Conservation (phyloP, 148 eudicot species). For the Pharnaceum exiguum region DNA sequence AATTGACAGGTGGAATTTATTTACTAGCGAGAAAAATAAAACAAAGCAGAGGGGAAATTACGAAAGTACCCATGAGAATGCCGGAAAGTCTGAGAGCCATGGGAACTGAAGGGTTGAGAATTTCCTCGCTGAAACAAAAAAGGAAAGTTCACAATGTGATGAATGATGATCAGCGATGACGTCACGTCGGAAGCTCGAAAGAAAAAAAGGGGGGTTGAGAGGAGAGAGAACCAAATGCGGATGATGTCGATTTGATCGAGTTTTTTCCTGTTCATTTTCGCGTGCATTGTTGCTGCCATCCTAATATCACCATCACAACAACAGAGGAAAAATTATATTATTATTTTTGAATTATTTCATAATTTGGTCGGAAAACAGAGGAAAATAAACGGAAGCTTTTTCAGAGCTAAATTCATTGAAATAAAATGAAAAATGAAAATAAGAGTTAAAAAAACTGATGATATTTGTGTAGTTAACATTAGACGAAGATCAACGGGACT, state of each 20-base stretch:
- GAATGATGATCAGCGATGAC: neutral
- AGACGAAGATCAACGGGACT: no score
- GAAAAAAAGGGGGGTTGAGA: neutral
- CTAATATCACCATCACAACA: constrained; percentile 36
- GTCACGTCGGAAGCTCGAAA: neutral
- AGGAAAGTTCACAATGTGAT: neutral
- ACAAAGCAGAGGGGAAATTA: no score
- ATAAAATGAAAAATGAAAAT: no score
- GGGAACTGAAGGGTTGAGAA: constrained; percentile 84
- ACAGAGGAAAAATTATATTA: no score
- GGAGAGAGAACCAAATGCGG: constrained; percentile 58
- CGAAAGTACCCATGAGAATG: constrained; percentile 91
- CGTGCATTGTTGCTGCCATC: constrained; percentile 98
- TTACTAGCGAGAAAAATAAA: neutral
- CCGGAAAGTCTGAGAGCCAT: constrained; percentile 95
- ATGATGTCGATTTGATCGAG: constrained; percentile 76
- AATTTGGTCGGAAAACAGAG: no score
- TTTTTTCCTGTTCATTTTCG: constrained; percentile 65
- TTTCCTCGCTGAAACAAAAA: constrained; percentile 65
- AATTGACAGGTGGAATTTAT: neutral
- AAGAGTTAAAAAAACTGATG: no score
- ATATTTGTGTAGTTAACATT: no score
- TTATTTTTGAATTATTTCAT: no score
- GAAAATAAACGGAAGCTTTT: no score
- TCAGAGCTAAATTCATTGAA: no score